Evolutionary conservation across 2,329 filamentous ascomycete species (phyloP), one percentile per base, ranked within the genome.

Genomic region (Berkeleyomyces basicola): DNA sequence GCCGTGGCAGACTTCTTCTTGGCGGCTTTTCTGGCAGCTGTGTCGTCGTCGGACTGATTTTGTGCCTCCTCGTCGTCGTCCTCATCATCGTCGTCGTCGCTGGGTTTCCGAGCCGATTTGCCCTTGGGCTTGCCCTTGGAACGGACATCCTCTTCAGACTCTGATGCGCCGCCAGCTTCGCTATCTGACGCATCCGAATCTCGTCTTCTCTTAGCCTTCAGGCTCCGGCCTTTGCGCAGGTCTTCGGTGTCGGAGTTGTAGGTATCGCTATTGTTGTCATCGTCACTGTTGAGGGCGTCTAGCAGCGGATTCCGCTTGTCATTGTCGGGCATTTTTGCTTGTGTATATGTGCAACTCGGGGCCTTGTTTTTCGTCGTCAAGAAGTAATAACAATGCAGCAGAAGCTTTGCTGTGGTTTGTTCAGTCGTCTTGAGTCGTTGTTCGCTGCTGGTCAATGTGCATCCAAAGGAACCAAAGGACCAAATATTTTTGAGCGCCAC

Each of bases 201-300:
- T 44, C 84, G 71, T 71, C 82, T 87, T 68, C 82, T 79, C 67
- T 85, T 77, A 74, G 91, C 91, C 55, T 79, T 73, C 65, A 73
- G 74, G 71, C 80, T 74, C 65, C 78, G 79, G 62, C 84, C 85
- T 72, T 87, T 87, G 69, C 78, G 81, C 65, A 89, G 70, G 66
- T 88, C 83, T 55, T 84, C 80, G 36, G 71, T 75, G 31, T 87
- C 86, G 0, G 86, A 90, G 66, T 87, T 77, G 70, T 87, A 88
- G 11, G 51, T 36, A 55, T 55, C 36, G 51, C 51, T 55, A 36
- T 39, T 53, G 63, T 79, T 82, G 59, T 76, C 73, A 66, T 74
- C 74, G 44, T 77, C 76, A 55, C 83, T 80, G 69, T 82, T 85
- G 16, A 64, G 59, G n/a, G 61, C 51, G 55, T 64, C 63, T 37